A percentile compares a stretch with the other conserved stretches of the same genome.
Conservation (phyloP, 768 basidiomycete genomes). For the Pseudohyphozyma bogoriensis region DNA sequence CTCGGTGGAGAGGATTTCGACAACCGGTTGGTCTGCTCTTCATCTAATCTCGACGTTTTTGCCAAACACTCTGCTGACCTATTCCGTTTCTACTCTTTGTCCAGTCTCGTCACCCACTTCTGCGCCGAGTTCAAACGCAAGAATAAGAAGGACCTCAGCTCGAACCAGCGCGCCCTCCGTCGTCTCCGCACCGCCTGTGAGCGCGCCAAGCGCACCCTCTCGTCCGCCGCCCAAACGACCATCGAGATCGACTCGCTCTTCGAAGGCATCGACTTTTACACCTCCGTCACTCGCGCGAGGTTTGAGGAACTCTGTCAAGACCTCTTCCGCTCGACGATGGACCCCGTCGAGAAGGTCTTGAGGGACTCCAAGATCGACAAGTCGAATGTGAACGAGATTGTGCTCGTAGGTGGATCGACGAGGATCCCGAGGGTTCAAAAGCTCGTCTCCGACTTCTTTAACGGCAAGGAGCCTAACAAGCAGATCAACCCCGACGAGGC, state of each 20-base stretch:
- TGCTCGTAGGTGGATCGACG: constrained; percentile 94
- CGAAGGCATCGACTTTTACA: constrained; percentile 98
- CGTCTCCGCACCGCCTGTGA: constrained; percentile 96
- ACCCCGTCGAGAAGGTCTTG: constrained; percentile 95
- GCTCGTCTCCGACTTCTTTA: constrained; percentile 97
- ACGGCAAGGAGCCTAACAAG: constrained; percentile 90
- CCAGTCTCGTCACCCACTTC: constrained; percentile 79
- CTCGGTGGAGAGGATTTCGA: constrained; percentile 98
- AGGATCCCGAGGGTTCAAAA: constrained; percentile 96
- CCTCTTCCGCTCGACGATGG: constrained; percentile 87
- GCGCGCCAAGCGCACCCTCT: constrained; percentile 96
- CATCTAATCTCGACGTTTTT: not conserved
- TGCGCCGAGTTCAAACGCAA: constrained; percentile 95
- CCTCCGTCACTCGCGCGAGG: constrained; percentile 91
- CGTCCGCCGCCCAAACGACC: constrained; percentile 88
- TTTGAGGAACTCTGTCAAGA: constrained; percentile 95
- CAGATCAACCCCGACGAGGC: constrained; percentile 99
- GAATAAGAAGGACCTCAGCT: constrained; percentile 90
- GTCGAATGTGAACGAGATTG: constrained; percentile 87
- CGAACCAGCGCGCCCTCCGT: constrained; percentile 88
- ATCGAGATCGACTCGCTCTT: constrained; percentile 97
- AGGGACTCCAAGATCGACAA: constrained; percentile 98
- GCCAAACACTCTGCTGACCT: constrained; percentile 1
- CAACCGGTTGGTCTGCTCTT: constrained; percentile 48
- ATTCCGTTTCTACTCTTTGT: not conserved